Base-by-base conservation (phyloP, 805 yeast genomes). In the Saccharomycopsis capsularis region DNA sequence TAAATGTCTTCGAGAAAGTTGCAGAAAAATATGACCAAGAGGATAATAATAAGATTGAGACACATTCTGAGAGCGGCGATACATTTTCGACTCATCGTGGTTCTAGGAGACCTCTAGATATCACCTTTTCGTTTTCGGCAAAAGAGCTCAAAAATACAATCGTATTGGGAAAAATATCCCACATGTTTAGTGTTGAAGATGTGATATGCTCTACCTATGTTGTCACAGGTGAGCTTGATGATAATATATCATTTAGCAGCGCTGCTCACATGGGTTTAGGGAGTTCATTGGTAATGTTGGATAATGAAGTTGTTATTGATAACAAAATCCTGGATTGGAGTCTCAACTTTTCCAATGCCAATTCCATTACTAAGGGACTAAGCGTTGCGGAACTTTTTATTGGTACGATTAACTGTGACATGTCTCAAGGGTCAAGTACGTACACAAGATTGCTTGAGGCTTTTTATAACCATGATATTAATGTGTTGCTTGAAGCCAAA, bases 351-450 rank as follows among this genome's bases (percentile, higher is more conserved):
- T 29, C 32, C 11, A 29, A 29, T 29, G 32, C 11, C 13, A 29
- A 7, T 29, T 7, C 7, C 32, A 13, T 7, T 9, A 9, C 13
- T 13, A 29, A 29, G 32, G 46, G 46, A 13, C 32, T 50, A 13
- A 40, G 34, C 22, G 27, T 48, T 5, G 4, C 40, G 15, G 36
- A 35, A 15, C 21, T 15, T n/a, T 21, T 24, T 18, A 19, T 45
- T 9, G 46, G 34, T 13, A 11, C 40, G 13, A 18, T 45, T 3
- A 11, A 22, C 16, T 9, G 25, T 22, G 49, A 45, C 22, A 13
- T 27, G 13, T 18, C 52, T 5, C 40, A 30, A 21, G 52, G 52
- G 2, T 50, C 53, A 7, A 42, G 15, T n/a, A 50, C 45, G 9
- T 50, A 50, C 30, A 27, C 44, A 5, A 29, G 38, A 15, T 38